Evolutionary conservation across 23 red algal genomes (phyloP), one percentile per base, ranked within the genome.

Genomic region (Gracilaria domingensis): DNA sequence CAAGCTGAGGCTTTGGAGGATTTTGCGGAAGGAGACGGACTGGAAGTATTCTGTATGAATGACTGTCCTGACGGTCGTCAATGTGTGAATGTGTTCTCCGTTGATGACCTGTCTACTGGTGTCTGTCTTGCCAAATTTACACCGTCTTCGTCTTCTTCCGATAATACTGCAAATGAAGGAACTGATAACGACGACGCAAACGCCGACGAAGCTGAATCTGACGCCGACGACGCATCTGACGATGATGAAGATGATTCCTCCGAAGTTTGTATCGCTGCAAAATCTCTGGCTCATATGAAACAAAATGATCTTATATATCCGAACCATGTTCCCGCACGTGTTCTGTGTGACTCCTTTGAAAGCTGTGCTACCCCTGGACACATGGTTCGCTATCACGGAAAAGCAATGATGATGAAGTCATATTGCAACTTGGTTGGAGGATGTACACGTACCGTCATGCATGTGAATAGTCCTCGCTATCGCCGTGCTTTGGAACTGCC

Each of bases 401-500:
- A 60, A 1, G 85, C 38, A 3, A 89, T 89, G 85, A 89, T 89
- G 85, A 89, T 89, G 85, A 65, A 69, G 34, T 51, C 85, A 8
- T 89, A 89, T 45, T 89, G 85, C 38, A 37, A 38, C 0, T 30
- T 78, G 26, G 66, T 89, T 34, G 71, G 71, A 17, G 49, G 36
- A 37, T 89, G 85, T 39, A 48, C 44, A 29, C 49, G 70, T 40
- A 33, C 49, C 37, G 40, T 78, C 49, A 76, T 60, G 53, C 45
- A 38, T 30, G 85, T 89, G 1, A 89, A 89, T 39, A 89, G 85
- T 66, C 85, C 85, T 11, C 49, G 72, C 23, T 89, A 79, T 55
- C 32, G 35, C 23, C 66, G 85, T 11, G 85, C 59, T 12, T 23
- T 79, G 48, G 35, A 69, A n/a, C 45, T 89, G 8, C 35, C 59